Evolutionary conservation across 2,329 filamentous ascomycete genomes (phyloP).

Genomic region (Anthostomella pinea): DNA sequence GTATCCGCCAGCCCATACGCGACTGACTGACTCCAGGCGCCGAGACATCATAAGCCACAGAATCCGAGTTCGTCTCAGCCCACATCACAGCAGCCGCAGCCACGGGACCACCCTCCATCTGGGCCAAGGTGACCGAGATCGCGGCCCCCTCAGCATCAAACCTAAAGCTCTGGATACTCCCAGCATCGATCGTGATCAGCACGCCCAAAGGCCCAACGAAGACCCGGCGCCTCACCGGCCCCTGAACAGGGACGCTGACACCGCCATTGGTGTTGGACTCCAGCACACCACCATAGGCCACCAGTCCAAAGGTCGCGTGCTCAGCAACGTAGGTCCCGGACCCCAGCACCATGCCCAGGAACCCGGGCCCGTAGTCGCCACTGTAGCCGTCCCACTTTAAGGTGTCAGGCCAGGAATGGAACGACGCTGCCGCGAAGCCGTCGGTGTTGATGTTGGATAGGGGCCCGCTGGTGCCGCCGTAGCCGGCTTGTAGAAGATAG

Average conservation of each 20-base stretch:
- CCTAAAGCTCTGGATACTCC: slow-evolving; percentile 37
- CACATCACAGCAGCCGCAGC: slow-evolving; percentile 33
- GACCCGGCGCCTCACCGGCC: slow-evolving; percentile 45
- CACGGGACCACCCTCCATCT: slow-evolving; percentile 27
- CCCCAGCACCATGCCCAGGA: slow-evolving; percentile 49
- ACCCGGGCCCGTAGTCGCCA: slow-evolving; percentile 56
- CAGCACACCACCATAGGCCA: slow-evolving; percentile 48
- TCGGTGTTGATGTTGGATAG: slow-evolving; percentile 54
- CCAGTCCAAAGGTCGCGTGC: slow-evolving; percentile 42
- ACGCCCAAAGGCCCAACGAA: slow-evolving; percentile 47
- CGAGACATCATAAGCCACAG: slow-evolving; percentile 24
- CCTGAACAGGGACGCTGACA: slow-evolving; percentile 39
- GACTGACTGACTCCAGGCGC: slow-evolving; percentile 16
- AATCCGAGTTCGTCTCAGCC: slow-evolving; percentile 32
- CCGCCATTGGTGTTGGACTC: slow-evolving; percentile 16
- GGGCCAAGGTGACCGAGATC: slow-evolving; percentile 30
- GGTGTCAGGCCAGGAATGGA: slow-evolving; percentile 56
- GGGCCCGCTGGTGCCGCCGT: slow-evolving; percentile 51
- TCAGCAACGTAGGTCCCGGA: slow-evolving; percentile 48
- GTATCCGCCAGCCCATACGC: slow-evolving; percentile 29
- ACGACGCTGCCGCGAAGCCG: slow-evolving; percentile 53
- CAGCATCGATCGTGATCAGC: slow-evolving; percentile 41
- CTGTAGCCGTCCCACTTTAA: slow-evolving; percentile 55
- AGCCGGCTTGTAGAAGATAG: slow-evolving; percentile 53
- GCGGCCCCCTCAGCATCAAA: slow-evolving; percentile 28